Conservation (phyloP, 306 rosid species). For the Prunus armeniaca region DNA sequence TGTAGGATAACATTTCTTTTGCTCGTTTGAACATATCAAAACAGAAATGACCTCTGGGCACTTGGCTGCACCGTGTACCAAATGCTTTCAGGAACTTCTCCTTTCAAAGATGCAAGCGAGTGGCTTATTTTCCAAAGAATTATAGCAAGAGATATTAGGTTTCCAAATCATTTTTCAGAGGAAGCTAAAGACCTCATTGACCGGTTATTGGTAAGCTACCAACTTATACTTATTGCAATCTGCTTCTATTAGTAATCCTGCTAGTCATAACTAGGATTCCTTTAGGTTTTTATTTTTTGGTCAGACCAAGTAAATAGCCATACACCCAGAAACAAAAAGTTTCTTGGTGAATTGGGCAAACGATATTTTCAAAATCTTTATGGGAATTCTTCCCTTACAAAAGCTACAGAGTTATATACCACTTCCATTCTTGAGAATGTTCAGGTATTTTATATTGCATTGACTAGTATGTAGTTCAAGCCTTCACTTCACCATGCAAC, state of each 20-base stretch:
- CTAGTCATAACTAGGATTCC: background rate
- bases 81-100: constrained; percentile 99
- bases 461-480: constrained; percentile 12
- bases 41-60: constrained; percentile 99
- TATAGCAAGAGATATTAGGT: constrained; percentile 91
- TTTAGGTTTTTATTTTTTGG: background rate
- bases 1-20: constrained; percentile 25
- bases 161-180: constrained; percentile 82
- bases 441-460: background rate
- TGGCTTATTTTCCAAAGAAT: constrained; percentile 99
- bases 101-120: constrained; percentile 97
- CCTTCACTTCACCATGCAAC: constrained; percentile 6
- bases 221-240: background rate
- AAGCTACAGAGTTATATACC: background rate
- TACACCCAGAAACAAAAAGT: background rate
- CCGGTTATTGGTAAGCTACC: constrained; percentile 65
- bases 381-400: background rate
- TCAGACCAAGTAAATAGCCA: background rate
- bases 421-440: background rate
- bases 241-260: background rate
- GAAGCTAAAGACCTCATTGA: constrained; percentile 88
- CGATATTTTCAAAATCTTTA: background rate
- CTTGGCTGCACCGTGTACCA: constrained; percentile 99
- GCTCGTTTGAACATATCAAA: constrained; percentile 29
- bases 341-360: background rate